phyloP scores from a whole-genome alignment of 2,329 filamentous ascomycete genomes.

The Exophiala phaeomuriformis region DNA sequence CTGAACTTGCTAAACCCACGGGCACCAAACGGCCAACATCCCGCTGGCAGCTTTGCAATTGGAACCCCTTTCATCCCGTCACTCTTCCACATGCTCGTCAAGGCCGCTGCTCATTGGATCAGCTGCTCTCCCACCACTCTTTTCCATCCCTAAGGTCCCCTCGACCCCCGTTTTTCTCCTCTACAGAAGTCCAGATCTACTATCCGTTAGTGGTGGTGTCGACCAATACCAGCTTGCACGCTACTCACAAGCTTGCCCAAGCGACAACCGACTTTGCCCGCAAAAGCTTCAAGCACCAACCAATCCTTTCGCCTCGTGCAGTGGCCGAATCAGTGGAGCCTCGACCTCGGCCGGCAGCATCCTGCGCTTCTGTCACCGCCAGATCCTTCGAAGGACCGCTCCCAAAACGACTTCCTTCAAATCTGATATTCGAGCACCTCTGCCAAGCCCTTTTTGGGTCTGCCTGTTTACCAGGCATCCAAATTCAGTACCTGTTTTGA shows the following conservation, averaged over 20 bases:
- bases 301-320: slow-evolving; percentile 13
- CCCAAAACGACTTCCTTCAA: too few relatives aligned
- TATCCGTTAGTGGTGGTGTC: background rate
- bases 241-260: too few relatives aligned
- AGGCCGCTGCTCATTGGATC: slow-evolving; percentile 6
- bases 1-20: too few relatives aligned
- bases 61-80: background rate
- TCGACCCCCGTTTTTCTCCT: background rate
- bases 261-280: too few relatives aligned
- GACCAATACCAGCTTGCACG: too few relatives aligned
- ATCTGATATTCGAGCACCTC: too few relatives aligned
- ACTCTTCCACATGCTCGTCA: slow-evolving; percentile 6
- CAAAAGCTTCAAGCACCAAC: background rate
- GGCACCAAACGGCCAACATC: too few relatives aligned
- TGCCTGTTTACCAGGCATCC: too few relatives aligned
- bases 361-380: background rate
- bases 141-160: background rate
- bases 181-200: background rate
- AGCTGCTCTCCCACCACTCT: background rate
- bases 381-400: background rate
- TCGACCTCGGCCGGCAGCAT: background rate
- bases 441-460: too few relatives aligned
- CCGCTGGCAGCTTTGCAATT: too few relatives aligned
- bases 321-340: too few relatives aligned
- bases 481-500: too few relatives aligned